Conservation (phyloP, 805 yeast species). For the Saturnispora hagleri region DNA sequence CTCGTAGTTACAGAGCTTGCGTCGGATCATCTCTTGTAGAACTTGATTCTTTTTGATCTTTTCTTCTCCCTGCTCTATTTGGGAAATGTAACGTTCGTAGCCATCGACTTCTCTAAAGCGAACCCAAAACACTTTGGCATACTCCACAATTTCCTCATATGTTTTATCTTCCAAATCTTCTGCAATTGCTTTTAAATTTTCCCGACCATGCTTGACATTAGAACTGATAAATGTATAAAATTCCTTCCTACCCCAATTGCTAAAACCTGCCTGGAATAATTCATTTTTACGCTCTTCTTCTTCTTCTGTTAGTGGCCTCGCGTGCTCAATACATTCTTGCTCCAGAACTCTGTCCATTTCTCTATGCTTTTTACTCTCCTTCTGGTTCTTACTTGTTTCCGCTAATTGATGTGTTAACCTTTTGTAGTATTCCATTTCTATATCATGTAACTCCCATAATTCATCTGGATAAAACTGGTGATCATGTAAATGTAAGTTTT, state of each 20-base stretch:
- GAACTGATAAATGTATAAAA: constrained; percentile 71
- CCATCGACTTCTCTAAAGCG: constrained; percentile 77
- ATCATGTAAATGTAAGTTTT: constrained; percentile 71
- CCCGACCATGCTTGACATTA: constrained; percentile 74
- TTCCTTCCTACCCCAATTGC: constrained; percentile 82
- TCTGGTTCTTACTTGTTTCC: constrained; percentile 51
- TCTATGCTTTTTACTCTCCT: constrained; percentile 15
- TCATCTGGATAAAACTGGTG: constrained; percentile 87
- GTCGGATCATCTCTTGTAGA: constrained; percentile 72
- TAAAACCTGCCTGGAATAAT: constrained; percentile 56
- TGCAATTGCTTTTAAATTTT: constrained; percentile 60
- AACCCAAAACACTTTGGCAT: constrained; percentile 76
- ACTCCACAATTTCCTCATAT: constrained; percentile 66
- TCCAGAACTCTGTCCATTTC: constrained; percentile 34
- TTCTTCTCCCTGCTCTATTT: constrained; percentile 87
- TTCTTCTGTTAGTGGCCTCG: constrained; percentile 76
- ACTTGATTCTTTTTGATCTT: constrained; percentile 51
- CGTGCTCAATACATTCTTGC: constrained; percentile 63
- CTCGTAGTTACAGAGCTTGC: constrained; percentile 59
- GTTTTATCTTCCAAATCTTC: constrained; percentile 77
- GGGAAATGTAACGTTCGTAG: constrained; percentile 70
- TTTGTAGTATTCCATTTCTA: constrained; percentile 70
- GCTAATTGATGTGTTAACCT: constrained; percentile 57
- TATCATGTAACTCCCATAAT: constrained; percentile 64
- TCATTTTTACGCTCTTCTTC: constrained; percentile 58